Conservation (phyloP, 495 filamentous ascomycete genomes). For the Penicillium canescens region DNA sequence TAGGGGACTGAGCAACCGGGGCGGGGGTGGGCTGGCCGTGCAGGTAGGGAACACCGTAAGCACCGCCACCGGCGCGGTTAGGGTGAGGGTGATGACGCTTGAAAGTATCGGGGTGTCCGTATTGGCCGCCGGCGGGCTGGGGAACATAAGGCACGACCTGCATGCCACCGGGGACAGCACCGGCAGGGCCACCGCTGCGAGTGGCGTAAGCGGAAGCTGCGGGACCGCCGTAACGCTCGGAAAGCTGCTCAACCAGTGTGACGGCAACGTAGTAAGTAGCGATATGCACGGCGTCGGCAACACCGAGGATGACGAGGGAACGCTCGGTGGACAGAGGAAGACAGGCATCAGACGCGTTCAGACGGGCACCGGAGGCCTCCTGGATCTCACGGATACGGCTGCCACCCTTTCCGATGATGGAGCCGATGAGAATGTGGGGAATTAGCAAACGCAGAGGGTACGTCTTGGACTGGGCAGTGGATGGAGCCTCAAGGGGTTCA, state of each 20-base stretch:
- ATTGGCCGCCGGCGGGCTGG: constrained; percentile 87
- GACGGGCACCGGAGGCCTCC: constrained; percentile 91
- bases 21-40: constrained; percentile 64
- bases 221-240: constrained; percentile 91
- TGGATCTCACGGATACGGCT: constrained; percentile 97
- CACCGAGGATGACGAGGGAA: constrained; percentile 90
- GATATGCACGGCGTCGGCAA: constrained; percentile 94
- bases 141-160: constrained; percentile 95
- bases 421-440: constrained; percentile 95
- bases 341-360: constrained; percentile 94
- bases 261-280: constrained; percentile 97
- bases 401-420: constrained; percentile 96
- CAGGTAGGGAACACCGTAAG: constrained; percentile 71
- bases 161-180: constrained; percentile 93
- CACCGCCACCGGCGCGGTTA: constrained; percentile 62
- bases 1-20: constrained; percentile 60
- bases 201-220: constrained; percentile 96
- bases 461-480: constrained; percentile 90
- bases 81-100: constrained; percentile 66
- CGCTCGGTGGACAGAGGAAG: constrained; percentile 92
- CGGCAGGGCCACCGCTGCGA: constrained; percentile 88
- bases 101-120: constrained; percentile 86
- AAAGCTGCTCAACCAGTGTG: constrained; percentile 93
- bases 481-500: constrained; percentile 82
- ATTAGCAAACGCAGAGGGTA: constrained; percentile 95